Conservation (phyloP, 345 rosid genomes). For the Gossypium arboreum region DNA sequence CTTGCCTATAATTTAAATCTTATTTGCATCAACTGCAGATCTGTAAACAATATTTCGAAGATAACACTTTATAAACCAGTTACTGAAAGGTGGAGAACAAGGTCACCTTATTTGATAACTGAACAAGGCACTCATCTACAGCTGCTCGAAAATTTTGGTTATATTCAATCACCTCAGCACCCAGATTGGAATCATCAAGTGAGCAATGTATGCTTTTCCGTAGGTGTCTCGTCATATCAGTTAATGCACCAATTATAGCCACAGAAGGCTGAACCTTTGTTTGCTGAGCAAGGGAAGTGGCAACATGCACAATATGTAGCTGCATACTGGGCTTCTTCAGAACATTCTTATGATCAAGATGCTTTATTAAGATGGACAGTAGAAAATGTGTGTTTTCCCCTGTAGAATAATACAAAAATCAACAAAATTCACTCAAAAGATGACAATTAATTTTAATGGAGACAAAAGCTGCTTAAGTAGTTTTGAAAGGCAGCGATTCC, state of each 20-base stretch:
- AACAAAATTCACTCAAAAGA: neutral
- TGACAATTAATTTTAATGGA: neutral
- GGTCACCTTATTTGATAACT: slow-evolving; percentile 54
- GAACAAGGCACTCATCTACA: slow-evolving; percentile 65
- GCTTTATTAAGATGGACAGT: slow-evolving; percentile 60
- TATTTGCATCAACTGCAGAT: neutral
- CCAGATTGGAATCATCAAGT: slow-evolving; percentile 61
- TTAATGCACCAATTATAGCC: slow-evolving; percentile 63
- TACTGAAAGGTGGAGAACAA: neutral
- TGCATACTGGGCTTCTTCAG: slow-evolving; percentile 63
- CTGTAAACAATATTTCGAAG: neutral
- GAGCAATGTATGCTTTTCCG: slow-evolving; percentile 70
- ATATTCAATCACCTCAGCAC: slow-evolving; percentile 54
- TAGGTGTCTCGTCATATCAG: slow-evolving; percentile 74
- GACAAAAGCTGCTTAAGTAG: neutral
- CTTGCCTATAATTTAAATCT: neutral
- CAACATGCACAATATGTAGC: slow-evolving; percentile 51
- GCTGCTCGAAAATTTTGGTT: slow-evolving; percentile 51
- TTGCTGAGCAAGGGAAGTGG: slow-evolving; percentile 52
- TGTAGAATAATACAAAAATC: slow-evolving; percentile 21
- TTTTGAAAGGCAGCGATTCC: slow-evolving; percentile 1
- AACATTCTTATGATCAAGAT: slow-evolving; percentile 73
- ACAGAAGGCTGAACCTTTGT: slow-evolving; percentile 51
- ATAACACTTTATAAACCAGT: neutral
- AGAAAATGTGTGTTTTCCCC: slow-evolving; percentile 65